Conservation (phyloP, 2,329 filamentous ascomycete species). For the Colletotrichum spaethianum region DNA sequence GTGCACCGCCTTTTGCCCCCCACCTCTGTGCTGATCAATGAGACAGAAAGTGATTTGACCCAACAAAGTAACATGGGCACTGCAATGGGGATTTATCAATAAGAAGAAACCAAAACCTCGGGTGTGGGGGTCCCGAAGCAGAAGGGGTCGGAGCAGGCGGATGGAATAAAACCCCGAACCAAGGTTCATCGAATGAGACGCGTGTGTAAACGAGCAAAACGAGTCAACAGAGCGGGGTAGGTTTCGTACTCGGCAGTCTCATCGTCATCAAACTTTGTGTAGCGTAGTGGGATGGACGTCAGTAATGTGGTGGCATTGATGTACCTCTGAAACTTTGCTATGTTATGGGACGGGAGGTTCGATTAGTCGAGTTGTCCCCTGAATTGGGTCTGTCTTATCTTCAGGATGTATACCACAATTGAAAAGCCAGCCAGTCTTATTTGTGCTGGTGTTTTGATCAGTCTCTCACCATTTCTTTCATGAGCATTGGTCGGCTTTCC, state of each 20-base stretch:
- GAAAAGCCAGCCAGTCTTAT: too few relatives aligned
- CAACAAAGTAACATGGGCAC: not conserved
- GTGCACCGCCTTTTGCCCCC: not conserved
- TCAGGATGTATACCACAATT: not conserved
- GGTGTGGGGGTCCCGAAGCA: not conserved
- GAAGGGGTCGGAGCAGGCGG: slow-evolving; percentile 11
- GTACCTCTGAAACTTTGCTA: not conserved
- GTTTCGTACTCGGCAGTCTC: slow-evolving; percentile 26
- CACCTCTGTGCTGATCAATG: slow-evolving; percentile 14
- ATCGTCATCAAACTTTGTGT: slow-evolving; percentile 11
- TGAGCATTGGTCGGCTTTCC: not conserved
- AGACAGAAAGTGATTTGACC: not conserved
- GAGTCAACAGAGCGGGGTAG: slow-evolving; percentile 10
- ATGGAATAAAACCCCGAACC: slow-evolving; percentile 11
- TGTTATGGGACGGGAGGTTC: not conserved
- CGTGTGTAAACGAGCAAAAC: slow-evolving; percentile 4
- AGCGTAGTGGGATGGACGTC: not conserved
- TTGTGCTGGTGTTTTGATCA: not conserved
- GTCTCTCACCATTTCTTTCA: not conserved
- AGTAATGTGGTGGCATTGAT: not conserved
- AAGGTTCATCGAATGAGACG: slow-evolving; percentile 13
- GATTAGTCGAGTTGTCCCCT: not conserved
- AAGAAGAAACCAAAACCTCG: slow-evolving; percentile 12
- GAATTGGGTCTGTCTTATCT: not conserved
- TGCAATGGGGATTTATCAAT: not conserved